Evolutionary conservation across 106 monocot genomes (phyloP).

Genomic region (Phalaenopsis aphrodite): DNA sequence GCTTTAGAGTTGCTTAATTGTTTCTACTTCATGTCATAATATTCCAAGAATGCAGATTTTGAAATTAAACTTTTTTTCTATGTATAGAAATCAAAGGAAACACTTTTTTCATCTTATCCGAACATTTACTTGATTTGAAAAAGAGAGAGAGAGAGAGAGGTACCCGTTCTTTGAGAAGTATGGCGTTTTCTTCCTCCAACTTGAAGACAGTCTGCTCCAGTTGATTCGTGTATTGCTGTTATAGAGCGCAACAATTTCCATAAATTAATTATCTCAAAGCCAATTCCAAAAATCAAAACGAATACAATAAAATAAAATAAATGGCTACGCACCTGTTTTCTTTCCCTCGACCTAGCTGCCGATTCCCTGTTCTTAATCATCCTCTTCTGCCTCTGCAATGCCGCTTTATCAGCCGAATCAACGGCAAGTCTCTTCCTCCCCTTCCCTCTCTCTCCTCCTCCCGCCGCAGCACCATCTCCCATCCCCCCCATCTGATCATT

Average conservation of each 20-base stretch:
- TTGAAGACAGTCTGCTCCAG: conserved; percentile 10
- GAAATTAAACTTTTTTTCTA: too few species aligned
- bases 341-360: conserved; percentile 82
- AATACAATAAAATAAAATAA: too few species aligned
- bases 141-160: conserved; percentile 4
- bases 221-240: conserved; percentile 11
- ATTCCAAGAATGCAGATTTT: too few species aligned
- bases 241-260: not conserved
- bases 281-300: not conserved
- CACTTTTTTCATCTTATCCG: too few species aligned
- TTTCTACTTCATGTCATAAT: too few species aligned
- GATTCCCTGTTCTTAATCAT: conserved; percentile 95
- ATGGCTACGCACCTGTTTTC: conserved; percentile 52
- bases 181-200: conserved; percentile 7
- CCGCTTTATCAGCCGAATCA: conserved; percentile 44
- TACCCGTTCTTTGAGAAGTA: conserved; percentile 6
- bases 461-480: conserved; percentile 1
- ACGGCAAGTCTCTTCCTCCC: conserved; percentile 28
- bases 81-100: too few species aligned
- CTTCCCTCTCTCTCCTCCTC: conserved; percentile 25
- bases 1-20: too few species aligned
- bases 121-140: not conserved
- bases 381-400: conserved; percentile 74
- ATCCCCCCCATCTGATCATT: conserved; percentile 1
- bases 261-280: not conserved